Base-by-base conservation (phyloP, 192 early-diverging fungal species). In the Coemansia sp. region DNA sequence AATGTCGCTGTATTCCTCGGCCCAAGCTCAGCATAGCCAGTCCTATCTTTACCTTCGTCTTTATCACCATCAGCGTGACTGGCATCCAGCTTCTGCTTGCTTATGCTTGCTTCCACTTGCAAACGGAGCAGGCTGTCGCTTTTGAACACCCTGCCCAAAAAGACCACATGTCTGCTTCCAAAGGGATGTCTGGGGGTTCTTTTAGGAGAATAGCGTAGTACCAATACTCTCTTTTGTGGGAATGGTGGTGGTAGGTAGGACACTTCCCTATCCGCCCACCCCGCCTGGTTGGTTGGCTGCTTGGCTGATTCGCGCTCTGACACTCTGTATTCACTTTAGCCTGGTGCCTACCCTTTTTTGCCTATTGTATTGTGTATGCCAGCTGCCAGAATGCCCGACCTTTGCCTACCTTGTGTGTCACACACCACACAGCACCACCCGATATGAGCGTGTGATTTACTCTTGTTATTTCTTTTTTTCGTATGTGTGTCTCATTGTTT, bases 221-320 rank as follows among this genome's bases (percentile, higher is more conserved):
- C n/a, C n/a, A n/a, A n/a, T n/a, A n/a, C n/a, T n/a, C n/a, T n/a
- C n/a, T n/a, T n/a, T n/a, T n/a, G n/a, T n/a, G n/a, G n/a, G n/a
- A n/a, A n/a, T n/a, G n/a, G n/a, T n/a, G n/a, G n/a, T n/a, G n/a
- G n/a, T n/a, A n/a, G n/a, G n/a, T n/a, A n/a, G n/a, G n/a, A n/a
- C n/a, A n/a, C n/a, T n/a, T n/a, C n/a, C n/a, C n/a, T n/a, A n/a
- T n/a, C n/a, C n/a, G n/a, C n/a, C n/a, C n/a, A n/a, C n/a, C n/a
- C n/a, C n/a, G n/a, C n/a, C n/a, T n/a, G n/a, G n/a, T n/a, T n/a
- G n/a, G n/a, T n/a, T n/a, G n/a, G n/a, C n/a, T n/a, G n/a, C n/a
- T n/a, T n/a, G n/a, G n/a, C n/a, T n/a, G n/a, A n/a, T n/a, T 52
- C 26, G 49, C 49, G 49, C 49, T 21, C 49, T 52, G 49, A 52